Conservation (phyloP, 495 filamentous ascomycete species). For the Neurospora sp. region DNA sequence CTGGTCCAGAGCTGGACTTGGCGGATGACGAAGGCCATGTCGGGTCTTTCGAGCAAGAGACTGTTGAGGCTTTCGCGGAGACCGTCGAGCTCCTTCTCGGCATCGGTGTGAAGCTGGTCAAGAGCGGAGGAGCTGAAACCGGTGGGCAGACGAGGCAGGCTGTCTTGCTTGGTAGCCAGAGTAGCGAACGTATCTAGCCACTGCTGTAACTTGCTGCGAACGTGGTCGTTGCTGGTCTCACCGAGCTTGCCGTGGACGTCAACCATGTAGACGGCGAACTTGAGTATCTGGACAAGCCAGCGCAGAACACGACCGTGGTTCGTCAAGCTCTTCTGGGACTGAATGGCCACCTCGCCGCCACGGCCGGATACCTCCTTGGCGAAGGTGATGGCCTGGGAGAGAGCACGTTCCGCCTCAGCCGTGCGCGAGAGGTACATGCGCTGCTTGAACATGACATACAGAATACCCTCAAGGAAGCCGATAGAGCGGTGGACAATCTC, state of each 20-base stretch:
- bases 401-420: slow-evolving; percentile 11
- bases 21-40: slow-evolving; percentile 51
- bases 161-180: slow-evolving; percentile 26
- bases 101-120: slow-evolving; percentile 32
- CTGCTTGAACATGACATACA: slow-evolving; percentile 60
- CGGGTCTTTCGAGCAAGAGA: slow-evolving; percentile 39
- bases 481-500: slow-evolving; percentile 68
- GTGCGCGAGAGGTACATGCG: slow-evolving; percentile 38
- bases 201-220: slow-evolving; percentile 33
- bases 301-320: slow-evolving; percentile 24
- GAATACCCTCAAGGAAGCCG: slow-evolving; percentile 72
- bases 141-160: slow-evolving; percentile 43
- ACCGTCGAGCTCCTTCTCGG: slow-evolving; percentile 31
- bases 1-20: slow-evolving; percentile 46
- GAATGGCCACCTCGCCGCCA: slow-evolving; percentile 6
- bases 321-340: slow-evolving; percentile 6
- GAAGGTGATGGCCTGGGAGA: slow-evolving; percentile 10
- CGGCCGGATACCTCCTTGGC: slow-evolving; percentile 17
- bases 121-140: slow-evolving; percentile 40
- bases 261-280: slow-evolving; percentile 36
- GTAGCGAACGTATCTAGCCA: slow-evolving; percentile 40
- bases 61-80: slow-evolving; percentile 36
- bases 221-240: slow-evolving; percentile 29
- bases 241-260: slow-evolving; percentile 54
- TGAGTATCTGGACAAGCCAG: slow-evolving; percentile 35